Percentiles rank a stretch among this genome's conserved stretches.
phyloP scores from a whole-genome alignment of 2,329 filamentous ascomycete genomes.

The Penicillium sp. region DNA sequence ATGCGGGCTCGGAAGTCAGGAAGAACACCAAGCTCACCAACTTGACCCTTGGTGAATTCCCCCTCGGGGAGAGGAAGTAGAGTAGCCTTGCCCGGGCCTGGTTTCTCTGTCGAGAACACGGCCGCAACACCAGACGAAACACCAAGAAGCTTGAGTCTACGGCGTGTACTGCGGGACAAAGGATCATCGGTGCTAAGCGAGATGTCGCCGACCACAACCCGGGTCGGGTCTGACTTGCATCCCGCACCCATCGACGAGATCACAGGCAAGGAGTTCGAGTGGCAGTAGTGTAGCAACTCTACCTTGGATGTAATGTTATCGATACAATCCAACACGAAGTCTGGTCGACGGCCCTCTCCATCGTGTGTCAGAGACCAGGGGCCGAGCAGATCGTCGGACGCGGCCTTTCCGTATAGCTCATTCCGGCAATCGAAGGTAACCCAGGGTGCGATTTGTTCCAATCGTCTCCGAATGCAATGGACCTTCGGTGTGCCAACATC shows the following conservation, averaged over 20 bases:
- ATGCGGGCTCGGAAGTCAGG: constrained; percentile 95
- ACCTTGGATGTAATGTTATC: constrained; percentile 99
- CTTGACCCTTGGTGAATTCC: constrained; percentile 79
- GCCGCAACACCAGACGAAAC: constrained; percentile 83
- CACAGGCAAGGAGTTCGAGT: constrained; percentile 71
- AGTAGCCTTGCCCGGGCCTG: constrained; percentile 85
- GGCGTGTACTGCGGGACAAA: constrained; percentile 77
- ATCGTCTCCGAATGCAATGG: constrained; percentile 70
- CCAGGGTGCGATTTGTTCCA: constrained; percentile 90
- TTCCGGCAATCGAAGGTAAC: constrained; percentile 81
- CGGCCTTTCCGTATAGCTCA: constrained; percentile 72
- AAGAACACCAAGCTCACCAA: constrained; percentile 82
- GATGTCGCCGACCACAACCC: constrained; percentile 88
- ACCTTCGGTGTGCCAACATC: constrained; percentile 95
- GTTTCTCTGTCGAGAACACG: constrained; percentile 88
- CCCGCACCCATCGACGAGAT: constrained; percentile 96
- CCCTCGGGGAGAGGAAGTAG: constrained; percentile 83
- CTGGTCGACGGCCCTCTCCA: constrained; percentile 55
- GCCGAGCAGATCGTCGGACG: constrained; percentile 64
- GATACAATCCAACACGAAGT: constrained; percentile 94
- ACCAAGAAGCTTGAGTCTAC: constrained; percentile 71
- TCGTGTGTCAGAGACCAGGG: constrained; percentile 57
- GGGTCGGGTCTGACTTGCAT: constrained; percentile 82
- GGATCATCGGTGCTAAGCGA: constrained; percentile 83
- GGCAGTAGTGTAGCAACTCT: constrained; percentile 81